Conservation (phyloP, 306 rosid species). For the Acacia crassicarpa region DNA sequence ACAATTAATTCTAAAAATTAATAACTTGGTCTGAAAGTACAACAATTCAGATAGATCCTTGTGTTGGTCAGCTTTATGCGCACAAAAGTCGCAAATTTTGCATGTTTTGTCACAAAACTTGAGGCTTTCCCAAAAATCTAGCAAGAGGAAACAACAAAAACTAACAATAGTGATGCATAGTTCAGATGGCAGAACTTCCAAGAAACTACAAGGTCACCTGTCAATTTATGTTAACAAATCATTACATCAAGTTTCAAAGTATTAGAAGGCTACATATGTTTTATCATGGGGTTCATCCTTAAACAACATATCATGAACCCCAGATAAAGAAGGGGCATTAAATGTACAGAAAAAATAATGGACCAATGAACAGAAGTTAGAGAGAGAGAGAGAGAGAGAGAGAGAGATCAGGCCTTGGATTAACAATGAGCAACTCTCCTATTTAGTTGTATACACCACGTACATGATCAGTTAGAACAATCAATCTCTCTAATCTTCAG, state of each 20-base stretch:
- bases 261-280: constrained; percentile 6
- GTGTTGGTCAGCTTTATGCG: not conserved
- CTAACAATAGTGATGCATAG: not conserved
- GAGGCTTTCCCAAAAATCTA: not conserved
- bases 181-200: not conserved
- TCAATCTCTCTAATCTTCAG: constrained; percentile 25
- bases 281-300: constrained; percentile 28
- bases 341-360: constrained; percentile 42
- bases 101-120: not conserved
- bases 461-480: constrained; percentile 40
- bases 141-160: not conserved
- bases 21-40: not conserved
- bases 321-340: constrained; percentile 27
- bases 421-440: constrained; percentile 28
- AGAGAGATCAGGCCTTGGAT: constrained; percentile 31
- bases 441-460: constrained; percentile 26
- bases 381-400: constrained; percentile 26
- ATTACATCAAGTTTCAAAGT: constrained; percentile 9
- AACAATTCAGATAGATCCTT: not conserved
- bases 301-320: constrained; percentile 26
- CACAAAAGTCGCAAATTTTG: not conserved
- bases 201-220: not conserved
- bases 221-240: not conserved
- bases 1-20: not conserved
- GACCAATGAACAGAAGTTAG: constrained; percentile 37